Percentiles rank a stretch among this genome's conserved stretches.
Conservation (phyloP, 306 rosid species). For the Dalbergia cultrata region DNA sequence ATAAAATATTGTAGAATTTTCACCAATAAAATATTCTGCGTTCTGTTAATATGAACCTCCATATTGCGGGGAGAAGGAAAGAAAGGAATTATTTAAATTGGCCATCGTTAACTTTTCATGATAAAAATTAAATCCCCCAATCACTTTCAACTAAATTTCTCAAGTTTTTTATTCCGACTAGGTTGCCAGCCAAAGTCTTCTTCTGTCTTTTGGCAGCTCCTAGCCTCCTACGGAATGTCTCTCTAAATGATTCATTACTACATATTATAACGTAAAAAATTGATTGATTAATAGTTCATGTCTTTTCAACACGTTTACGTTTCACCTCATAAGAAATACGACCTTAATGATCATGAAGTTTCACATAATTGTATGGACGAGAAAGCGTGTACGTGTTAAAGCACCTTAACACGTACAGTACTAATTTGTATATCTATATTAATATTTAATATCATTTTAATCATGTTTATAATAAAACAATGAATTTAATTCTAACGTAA, state of each 20-base stretch:
- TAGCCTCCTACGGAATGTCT: neutral
- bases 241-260: neutral
- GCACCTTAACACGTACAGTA: neutral
- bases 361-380: neutral
- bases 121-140: constrained; percentile 25
- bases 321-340: constrained; percentile 24
- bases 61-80: neutral
- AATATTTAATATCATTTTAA: too few relatives aligned
- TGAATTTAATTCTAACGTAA: too few relatives aligned
- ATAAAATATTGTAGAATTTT: neutral
- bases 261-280: constrained; percentile 15
- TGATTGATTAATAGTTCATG: constrained; percentile 41
- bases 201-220: constrained; percentile 53
- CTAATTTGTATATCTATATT: too few relatives aligned
- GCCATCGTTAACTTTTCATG: constrained; percentile 30
- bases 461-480: too few relatives aligned
- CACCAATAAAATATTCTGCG: neutral
- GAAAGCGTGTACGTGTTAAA: neutral
- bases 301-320: constrained; percentile 45
- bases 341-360: neutral
- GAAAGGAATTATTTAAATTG: neutral
- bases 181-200: constrained; percentile 43
- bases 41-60: neutral
- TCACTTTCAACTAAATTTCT: constrained; percentile 50
- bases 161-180: neutral